Percentiles rank a stretch among this genome's conserved stretches.
Conservation (phyloP, 2,329 filamentous ascomycete species). For the Hypoxylon sp. region DNA sequence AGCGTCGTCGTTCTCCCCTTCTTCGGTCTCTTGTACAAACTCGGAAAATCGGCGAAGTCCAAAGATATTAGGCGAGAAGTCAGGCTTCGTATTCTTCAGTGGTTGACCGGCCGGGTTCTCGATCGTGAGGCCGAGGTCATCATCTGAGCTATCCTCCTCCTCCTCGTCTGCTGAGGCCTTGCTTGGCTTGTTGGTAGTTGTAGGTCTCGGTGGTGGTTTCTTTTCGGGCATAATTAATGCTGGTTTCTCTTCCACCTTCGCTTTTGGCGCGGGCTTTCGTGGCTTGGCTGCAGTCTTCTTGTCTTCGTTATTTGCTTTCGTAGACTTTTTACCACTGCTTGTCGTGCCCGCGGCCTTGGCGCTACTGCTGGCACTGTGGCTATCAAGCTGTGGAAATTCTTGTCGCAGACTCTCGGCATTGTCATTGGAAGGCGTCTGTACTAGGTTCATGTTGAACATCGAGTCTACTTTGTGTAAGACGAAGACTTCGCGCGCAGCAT, state of each 20-base stretch:
- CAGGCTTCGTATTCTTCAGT: constrained; percentile 52
- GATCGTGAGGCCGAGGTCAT: constrained; percentile 70
- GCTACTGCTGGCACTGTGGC: constrained; percentile 43
- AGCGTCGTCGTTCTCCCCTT: constrained; percentile 59
- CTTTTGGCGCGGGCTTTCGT: constrained; percentile 47
- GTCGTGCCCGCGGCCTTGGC: constrained; percentile 35
- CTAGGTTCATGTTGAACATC: constrained; percentile 90
- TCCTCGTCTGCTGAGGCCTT: constrained; percentile 54
- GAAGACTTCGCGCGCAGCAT: constrained; percentile 80
- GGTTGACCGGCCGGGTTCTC: constrained; percentile 71
- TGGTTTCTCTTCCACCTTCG: constrained; percentile 39
- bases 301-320: constrained; percentile 43
- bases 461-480: constrained; percentile 85
- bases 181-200: constrained; percentile 55
- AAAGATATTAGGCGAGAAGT: constrained; percentile 67
- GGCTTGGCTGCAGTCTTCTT: constrained; percentile 49
- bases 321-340: constrained; percentile 33
- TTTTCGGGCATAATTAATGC: constrained; percentile 44
- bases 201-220: constrained; percentile 46
- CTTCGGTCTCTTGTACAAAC: constrained; percentile 63
- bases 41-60: constrained; percentile 66
- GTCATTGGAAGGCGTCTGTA: constrained; percentile 75
- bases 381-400: constrained; percentile 76
- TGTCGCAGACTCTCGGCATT: constrained; percentile 75
- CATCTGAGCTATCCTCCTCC: constrained; percentile 69